Base-by-base conservation (phyloP, 768 basidiomycete species). In the Serendipita vermifera region DNA sequence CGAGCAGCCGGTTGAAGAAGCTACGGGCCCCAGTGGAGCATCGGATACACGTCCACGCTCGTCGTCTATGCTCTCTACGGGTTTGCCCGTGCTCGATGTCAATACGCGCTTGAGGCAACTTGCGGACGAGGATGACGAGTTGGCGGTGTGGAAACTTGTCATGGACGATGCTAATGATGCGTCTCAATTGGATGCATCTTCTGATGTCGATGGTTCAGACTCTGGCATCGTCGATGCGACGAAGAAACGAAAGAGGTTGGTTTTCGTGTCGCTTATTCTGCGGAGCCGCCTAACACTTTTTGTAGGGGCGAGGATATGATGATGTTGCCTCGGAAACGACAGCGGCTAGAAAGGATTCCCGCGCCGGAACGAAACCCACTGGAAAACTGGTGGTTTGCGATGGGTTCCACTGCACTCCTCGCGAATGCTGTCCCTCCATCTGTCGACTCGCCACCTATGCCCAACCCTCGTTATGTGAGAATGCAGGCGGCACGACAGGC, bases 381-480 rank as follows among this genome's bases (percentile, higher is more conserved):
- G 24, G 64, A 81, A 33, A 66, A 82, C 4, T 90, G 87, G 87
- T 89, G 87, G 87, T 73, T 77, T 27, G 82, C 81, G 3, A 74
- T 80, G 33, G 78, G 79, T 60, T 79, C 77, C 2, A 79, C 83
- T 61, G 63, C 72, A 1, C 70, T 87, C 20, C 66, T 85, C 26
- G 76, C 73, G 24, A 83, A 81, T 58, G 85, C 82, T 7, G 69
- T 87, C 24, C 85, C 83, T 3, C 65, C 77, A 9, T 27, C 20
- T 15, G 26, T 51, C 32, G 46, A 51, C n/a, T 51, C 46, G 29
- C n/a, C 29, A 9, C 46, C 17, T 7, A 20, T 51, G 20, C 46
- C 46, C 9, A 51, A 51, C 29, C 46, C 24, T 29, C 46, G 17
- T 51, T 31, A 51, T n/a, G n/a, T n/a, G n/a, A n/a, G n/a, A n/a